Evolutionary conservation across 495 filamentous ascomycete species (phyloP).

Genomic region (Hypoxylon crocopeplum): DNA sequence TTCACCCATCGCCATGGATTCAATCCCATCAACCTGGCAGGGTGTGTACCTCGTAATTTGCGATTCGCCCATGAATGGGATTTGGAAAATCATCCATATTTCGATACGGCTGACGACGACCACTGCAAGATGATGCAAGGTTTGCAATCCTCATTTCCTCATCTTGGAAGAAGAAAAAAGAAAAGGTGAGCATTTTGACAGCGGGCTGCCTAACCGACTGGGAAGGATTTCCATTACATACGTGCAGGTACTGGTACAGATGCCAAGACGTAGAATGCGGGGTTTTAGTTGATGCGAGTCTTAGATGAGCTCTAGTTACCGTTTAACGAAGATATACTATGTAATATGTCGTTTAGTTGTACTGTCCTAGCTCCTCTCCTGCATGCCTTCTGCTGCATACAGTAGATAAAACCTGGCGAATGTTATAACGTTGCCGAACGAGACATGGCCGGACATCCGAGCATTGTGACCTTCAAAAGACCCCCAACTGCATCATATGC

Average conservation of each 20-base stretch:
- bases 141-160: conserved; percentile 22
- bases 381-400: no score
- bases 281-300: conserved; percentile 27
- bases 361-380: no score
- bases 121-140: conserved; percentile 17
- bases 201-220: background rate
- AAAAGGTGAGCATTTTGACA: conserved; percentile 21
- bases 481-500: background rate
- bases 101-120: conserved; percentile 31
- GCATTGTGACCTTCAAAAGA: background rate
- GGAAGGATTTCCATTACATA: no score
- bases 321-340: no score
- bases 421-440: background rate
- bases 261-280: conserved; percentile 35
- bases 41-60: conserved; percentile 16
- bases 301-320: no score
- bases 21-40: conserved; percentile 12
- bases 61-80: conserved; percentile 13
- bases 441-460: conserved; percentile 1
- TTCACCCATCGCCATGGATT: conserved; percentile 21
- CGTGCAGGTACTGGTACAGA: background rate
- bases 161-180: conserved; percentile 3
- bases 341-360: no score
- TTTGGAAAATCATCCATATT: conserved; percentile 18
- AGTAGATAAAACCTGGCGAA: no score